Evolutionary conservation across 371 early-diverging fungal genomes (phyloP).

Genomic region (Apophysomyces sp.): DNA sequence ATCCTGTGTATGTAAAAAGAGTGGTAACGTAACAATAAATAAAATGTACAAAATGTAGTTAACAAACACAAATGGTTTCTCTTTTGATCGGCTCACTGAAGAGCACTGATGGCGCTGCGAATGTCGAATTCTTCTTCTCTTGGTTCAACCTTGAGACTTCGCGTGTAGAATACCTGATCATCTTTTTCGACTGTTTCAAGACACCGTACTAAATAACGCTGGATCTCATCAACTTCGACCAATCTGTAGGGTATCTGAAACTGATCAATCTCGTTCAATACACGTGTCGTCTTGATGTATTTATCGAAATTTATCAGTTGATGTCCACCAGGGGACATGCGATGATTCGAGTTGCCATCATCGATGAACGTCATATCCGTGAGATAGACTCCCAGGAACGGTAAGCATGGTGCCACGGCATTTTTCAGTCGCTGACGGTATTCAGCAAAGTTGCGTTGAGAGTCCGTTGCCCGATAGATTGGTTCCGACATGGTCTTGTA

Average conservation of each 20-base stretch:
- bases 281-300: conserved; percentile 59
- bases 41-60: conserved; percentile 3
- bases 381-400: conserved; percentile 84
- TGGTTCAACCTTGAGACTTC: conserved; percentile 43
- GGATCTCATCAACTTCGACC: conserved; percentile 57
- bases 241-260: conserved; percentile 77
- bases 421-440: conserved; percentile 69
- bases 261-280: conserved; percentile 75
- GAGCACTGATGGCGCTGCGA: background rate
- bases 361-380: conserved; percentile 87
- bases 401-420: conserved; percentile 72
- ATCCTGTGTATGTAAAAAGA: background rate
- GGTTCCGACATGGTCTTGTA: conserved; percentile 50
- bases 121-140: conserved; percentile 34
- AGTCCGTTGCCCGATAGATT: conserved; percentile 64
- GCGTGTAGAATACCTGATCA: conserved; percentile 39
- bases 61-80: background rate
- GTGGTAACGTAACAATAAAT: background rate
- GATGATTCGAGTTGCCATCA: conserved; percentile 44
- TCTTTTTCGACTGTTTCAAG: conserved; percentile 40
- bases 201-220: conserved; percentile 28
- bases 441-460: conserved; percentile 71
- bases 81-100: background rate
- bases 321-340: conserved; percentile 31
- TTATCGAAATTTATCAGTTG: conserved; percentile 84